Percentiles rank a stretch among this genome's conserved stretches.
phyloP scores from a whole-genome alignment of 106 monocot genomes.

The Apostasia ramifera region DNA sequence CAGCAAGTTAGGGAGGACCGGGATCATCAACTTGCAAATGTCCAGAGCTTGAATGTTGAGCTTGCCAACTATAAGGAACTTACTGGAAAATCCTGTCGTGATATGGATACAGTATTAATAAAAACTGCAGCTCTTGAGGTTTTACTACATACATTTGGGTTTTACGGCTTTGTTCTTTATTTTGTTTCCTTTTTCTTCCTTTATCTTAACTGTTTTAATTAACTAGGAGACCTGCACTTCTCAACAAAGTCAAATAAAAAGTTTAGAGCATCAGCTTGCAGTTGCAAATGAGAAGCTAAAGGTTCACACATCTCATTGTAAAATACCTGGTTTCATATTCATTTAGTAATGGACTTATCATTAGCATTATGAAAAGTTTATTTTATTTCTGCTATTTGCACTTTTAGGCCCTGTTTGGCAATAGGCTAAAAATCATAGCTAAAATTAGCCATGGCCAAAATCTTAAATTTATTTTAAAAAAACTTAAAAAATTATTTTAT shows the following conservation, averaged over 20 bases:
- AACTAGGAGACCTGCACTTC: conserved; percentile 53
- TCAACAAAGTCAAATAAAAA: conserved; percentile 45
- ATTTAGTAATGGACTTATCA: background rate
- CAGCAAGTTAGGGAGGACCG: conserved; percentile 72
- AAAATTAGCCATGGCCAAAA: too few species aligned
- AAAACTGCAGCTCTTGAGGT: conserved; percentile 49
- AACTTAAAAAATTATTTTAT: too few species aligned
- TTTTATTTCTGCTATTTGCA: background rate
- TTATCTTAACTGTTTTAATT: conserved; percentile 1
- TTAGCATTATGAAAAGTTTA: background rate
- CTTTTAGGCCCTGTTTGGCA: too few species aligned
- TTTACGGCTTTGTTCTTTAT: background rate
- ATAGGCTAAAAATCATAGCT: too few species aligned
- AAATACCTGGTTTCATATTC: background rate
- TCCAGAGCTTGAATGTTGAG: conserved; percentile 38
- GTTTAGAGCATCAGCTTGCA: conserved; percentile 44
- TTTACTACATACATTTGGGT: conserved; percentile 4
- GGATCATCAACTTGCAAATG: conserved; percentile 39
- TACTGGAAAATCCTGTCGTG: conserved; percentile 10
- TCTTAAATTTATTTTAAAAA: too few species aligned
- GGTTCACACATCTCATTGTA: conserved; percentile 24
- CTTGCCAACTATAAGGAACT: conserved; percentile 22
- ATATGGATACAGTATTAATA: conserved; percentile 14
- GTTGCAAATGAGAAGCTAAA: conserved; percentile 59
- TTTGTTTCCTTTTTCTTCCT: background rate